Conservation (phyloP, 805 yeast species). For the Myxozyma kluyveri region DNA sequence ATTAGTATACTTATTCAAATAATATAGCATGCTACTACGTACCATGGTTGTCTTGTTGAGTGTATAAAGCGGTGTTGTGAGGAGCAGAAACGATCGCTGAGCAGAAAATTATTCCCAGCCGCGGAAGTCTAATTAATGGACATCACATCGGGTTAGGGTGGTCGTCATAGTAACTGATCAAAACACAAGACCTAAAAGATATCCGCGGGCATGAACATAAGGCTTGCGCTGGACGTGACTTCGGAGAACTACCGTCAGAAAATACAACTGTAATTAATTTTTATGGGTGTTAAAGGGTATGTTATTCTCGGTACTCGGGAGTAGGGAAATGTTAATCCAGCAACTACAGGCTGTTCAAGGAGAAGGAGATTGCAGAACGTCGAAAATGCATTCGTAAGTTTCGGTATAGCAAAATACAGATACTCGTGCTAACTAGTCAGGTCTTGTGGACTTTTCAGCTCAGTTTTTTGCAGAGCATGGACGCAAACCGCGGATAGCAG, state of each 20-base stretch:
- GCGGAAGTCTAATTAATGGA: no score
- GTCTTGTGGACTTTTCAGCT: neutral
- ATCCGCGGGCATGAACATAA: no score
- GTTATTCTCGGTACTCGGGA: neutral
- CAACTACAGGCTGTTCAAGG: neutral
- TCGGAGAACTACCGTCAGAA: neutral
- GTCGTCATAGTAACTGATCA: neutral
- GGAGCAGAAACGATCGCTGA: neutral
- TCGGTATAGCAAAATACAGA: no score
- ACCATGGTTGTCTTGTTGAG: no score
- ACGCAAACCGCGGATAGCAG: neutral
- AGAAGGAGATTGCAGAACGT: neutral
- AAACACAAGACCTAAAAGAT: no score
- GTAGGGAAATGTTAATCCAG: neutral
- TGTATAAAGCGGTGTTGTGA: neutral
- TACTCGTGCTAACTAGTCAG: no score
- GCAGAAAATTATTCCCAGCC: neutral
- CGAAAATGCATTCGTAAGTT: neutral
- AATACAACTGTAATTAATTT: neutral
- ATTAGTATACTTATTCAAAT: neutral
- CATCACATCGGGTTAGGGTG: neutral
- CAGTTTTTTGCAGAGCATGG: neutral
- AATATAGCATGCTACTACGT: no score
- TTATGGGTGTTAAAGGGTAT: slow-evolving; percentile 9
- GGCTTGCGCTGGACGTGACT: no score